Conservation (phyloP, 2,329 filamentous ascomycete genomes). For the Arthrobotrys megalospora region DNA sequence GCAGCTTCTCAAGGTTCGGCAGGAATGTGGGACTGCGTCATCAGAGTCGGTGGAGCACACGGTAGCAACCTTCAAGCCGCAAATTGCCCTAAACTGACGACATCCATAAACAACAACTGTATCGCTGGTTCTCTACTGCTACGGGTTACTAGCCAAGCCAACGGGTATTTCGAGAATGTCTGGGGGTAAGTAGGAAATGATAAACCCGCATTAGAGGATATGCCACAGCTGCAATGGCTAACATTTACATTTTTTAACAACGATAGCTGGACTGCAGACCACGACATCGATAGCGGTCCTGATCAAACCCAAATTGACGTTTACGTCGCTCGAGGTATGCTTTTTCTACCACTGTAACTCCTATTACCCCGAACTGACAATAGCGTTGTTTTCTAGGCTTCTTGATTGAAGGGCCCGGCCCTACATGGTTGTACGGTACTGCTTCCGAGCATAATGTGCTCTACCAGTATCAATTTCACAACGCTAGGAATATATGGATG, state of each 20-base stretch:
- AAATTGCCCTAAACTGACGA: slow-evolving; percentile 68
- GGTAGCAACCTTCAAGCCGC: slow-evolving; percentile 69
- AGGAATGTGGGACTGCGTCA: slow-evolving; percentile 69
- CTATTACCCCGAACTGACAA: too few relatives aligned
- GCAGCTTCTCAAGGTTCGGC: slow-evolving; percentile 67
- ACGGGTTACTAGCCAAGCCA: slow-evolving; percentile 66
- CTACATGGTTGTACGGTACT: slow-evolving; percentile 69
- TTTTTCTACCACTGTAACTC: too few relatives aligned
- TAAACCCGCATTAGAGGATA: too few relatives aligned
- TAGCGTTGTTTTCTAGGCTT: slow-evolving; percentile 64
- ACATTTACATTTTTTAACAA: slow-evolving; percentile 66
- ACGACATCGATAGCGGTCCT: slow-evolving; percentile 62
- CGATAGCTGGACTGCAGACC: slow-evolving; percentile 70
- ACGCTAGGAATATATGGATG: slow-evolving; percentile 71
- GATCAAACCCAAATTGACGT: slow-evolving; percentile 65
- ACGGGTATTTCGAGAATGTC: slow-evolving; percentile 70
- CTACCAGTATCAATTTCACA: slow-evolving; percentile 72
- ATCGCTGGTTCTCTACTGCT: slow-evolving; percentile 65
- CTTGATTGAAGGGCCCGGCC: slow-evolving; percentile 65
- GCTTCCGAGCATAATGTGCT: slow-evolving; percentile 71
- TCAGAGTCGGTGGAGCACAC: slow-evolving; percentile 69
- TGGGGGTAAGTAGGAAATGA: slow-evolving; percentile 68
- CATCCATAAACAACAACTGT: slow-evolving; percentile 64
- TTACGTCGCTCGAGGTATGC: slow-evolving; percentile 62
- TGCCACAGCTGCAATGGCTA: too few relatives aligned